These are phyloP conservation scores for Lactarius quietus DNA, from an alignment of 768 basidiomycete genomes.

Conservation along the genomic window DNA sequence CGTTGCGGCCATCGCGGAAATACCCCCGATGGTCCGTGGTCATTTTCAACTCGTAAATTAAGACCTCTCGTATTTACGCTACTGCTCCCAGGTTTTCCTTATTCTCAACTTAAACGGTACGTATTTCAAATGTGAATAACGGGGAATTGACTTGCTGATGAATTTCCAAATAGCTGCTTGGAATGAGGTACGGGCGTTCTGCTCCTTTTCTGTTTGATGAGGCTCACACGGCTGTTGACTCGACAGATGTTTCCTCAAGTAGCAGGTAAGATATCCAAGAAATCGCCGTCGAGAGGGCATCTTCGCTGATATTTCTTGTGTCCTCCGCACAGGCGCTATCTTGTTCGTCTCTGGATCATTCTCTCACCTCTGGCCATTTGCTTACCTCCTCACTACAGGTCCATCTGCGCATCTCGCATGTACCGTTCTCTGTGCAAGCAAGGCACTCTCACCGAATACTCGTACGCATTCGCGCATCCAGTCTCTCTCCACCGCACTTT, in stretches of 20 bases:
- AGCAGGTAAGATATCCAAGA: background rate
- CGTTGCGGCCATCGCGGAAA: background rate
- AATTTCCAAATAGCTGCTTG: constrained; percentile 4
- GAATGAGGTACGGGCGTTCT: background rate
- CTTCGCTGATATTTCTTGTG: background rate
- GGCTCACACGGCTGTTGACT: constrained; percentile 1
- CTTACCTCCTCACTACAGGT: background rate
- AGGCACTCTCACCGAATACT: constrained; percentile 16
- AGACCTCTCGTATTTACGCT: background rate
- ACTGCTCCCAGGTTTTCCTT: constrained; percentile 2
- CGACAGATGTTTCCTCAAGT: constrained; percentile 3
- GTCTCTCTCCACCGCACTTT: background rate
- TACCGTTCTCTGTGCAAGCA: constrained; percentile 6
- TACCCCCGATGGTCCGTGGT: background rate
- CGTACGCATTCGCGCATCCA: constrained; percentile 5
- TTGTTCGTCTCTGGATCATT: background rate
- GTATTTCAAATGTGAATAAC: background rate
- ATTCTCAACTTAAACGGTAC: constrained; percentile 10
- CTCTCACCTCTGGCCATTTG: too few relatives aligned
- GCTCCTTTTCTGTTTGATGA: background rate
- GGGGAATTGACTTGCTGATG: background rate
- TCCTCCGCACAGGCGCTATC: background rate
- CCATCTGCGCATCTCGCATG: constrained; percentile 15
- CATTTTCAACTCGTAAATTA: background rate
- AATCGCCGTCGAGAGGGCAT: background rate